Conservation (phyloP, 352 stramenopile genomes). For the Pythium apleroticum region DNA sequence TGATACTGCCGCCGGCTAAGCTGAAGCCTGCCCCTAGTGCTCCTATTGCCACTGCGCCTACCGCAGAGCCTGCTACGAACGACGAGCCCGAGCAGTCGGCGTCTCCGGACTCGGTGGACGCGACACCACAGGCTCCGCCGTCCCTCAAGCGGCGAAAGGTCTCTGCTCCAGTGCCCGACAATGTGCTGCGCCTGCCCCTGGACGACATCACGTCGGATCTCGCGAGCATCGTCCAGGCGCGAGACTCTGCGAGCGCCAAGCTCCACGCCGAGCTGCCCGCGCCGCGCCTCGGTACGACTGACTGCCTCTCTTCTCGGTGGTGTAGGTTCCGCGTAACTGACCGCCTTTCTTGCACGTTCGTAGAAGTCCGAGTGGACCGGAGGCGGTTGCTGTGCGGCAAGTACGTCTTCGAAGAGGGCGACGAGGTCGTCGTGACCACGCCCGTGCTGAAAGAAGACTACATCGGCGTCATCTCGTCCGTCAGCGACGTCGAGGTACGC, state of each 20-base stretch:
- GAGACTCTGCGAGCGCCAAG: slow-evolving; percentile 31
- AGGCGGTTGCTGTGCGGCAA: slow-evolving; percentile 64
- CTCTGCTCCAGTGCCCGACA: slow-evolving; percentile 33
- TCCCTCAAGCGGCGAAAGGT: slow-evolving; percentile 52
- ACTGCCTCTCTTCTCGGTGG: not conserved
- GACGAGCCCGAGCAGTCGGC: not conserved
- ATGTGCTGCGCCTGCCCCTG: slow-evolving; percentile 50
- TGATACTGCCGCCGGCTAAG: slow-evolving; percentile 8
- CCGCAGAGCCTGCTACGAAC: not conserved
- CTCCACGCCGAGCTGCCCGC: slow-evolving; percentile 19
- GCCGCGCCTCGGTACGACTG: slow-evolving; percentile 29
- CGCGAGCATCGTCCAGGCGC: slow-evolving; percentile 42
- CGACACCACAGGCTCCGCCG: not conserved
- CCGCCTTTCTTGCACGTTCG: not conserved
- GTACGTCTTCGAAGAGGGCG: slow-evolving; percentile 78
- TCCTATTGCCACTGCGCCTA: not conserved
- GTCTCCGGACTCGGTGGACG: slow-evolving; percentile 18
- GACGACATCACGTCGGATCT: slow-evolving; percentile 63
- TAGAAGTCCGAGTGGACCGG: slow-evolving; percentile 53
- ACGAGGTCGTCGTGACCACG: slow-evolving; percentile 71
- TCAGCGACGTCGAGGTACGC: slow-evolving; percentile 64
- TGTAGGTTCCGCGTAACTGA: too few species aligned
- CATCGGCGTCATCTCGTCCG: slow-evolving; percentile 73
- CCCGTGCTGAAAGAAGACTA: slow-evolving; percentile 69
- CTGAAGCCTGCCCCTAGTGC: slow-evolving; percentile 7